A percentile compares a stretch with the other conserved stretches of the same genome.
Conservation (phyloP, 805 yeast genomes). For the Ogataea minuta region DNA sequence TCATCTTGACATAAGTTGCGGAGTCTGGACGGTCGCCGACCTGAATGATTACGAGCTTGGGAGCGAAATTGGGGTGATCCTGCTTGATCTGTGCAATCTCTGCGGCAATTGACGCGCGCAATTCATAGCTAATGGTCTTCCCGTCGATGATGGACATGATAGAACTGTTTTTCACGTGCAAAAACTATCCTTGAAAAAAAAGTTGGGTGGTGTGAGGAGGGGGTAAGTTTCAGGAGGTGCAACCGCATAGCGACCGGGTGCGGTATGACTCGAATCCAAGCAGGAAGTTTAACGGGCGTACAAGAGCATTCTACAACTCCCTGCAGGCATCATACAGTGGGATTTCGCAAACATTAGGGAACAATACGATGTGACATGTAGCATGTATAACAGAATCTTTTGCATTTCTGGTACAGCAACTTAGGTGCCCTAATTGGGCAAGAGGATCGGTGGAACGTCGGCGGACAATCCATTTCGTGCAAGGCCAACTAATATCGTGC, state of each 20-base stretch:
- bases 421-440: conserved; percentile 1
- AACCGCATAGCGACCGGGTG: too few species aligned
- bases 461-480: conserved; percentile 1
- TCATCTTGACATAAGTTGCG: conserved; percentile 86
- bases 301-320: neutral
- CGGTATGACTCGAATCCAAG: too few species aligned
- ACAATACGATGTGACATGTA: too few species aligned
- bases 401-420: neutral
- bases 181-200: neutral
- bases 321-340: neutral
- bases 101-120: conserved; percentile 50
- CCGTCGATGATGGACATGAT: conserved; percentile 54
- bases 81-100: conserved; percentile 48
- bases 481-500: neutral
- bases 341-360: too few species aligned
- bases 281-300: too few species aligned
- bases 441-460: conserved; percentile 1
- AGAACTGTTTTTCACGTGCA: conserved; percentile 6
- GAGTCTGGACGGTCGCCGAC: conserved; percentile 91
- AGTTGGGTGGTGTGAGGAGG: conserved; percentile 7
- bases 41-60: conserved; percentile 80
- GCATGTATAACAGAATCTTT: too few species aligned
- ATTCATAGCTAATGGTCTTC: conserved; percentile 44
- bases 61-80: conserved; percentile 54
- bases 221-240: neutral